Evolutionary conservation across 208 protist genomes (phyloP).

Genomic region (Crithidia sp.): DNA sequence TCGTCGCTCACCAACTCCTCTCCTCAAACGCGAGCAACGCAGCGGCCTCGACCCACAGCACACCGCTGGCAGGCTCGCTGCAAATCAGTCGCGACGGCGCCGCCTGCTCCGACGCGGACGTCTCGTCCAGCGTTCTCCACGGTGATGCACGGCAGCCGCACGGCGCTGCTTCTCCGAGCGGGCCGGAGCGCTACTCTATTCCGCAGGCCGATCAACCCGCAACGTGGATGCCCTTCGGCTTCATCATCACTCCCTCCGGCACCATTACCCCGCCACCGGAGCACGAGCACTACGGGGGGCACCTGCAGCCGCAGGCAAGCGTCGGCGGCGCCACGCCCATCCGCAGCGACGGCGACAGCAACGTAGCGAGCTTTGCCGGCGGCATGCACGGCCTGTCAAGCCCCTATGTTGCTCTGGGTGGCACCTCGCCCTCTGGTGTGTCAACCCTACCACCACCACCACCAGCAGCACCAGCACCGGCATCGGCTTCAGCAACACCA

Average conservation of each 20-base stretch:
- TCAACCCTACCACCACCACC: no score
- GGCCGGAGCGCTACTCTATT: neutral
- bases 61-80: slow-evolving; percentile 26
- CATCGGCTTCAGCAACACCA: neutral
- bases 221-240: slow-evolving; percentile 29
- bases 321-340: slow-evolving; percentile 2
- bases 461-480: slow-evolving; percentile 2
- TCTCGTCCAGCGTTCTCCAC: neutral
- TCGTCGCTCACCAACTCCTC: slow-evolving; percentile 21
- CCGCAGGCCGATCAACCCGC: slow-evolving; percentile 15
- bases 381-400: neutral
- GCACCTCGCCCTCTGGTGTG: neutral
- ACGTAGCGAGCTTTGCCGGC: neutral
- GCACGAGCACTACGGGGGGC: neutral
- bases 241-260: slow-evolving; percentile 19
- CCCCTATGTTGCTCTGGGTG: neutral
- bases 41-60: slow-evolving; percentile 31
- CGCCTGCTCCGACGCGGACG: slow-evolving; percentile 8
- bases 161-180: neutral
- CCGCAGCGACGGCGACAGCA: slow-evolving; percentile 5
- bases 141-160: neutral
- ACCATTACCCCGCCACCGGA: slow-evolving; percentile 20
- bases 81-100: slow-evolving; percentile 23
- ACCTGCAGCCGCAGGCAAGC: slow-evolving; percentile 1
- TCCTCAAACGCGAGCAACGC: slow-evolving; percentile 38